phyloP scores from a whole-genome alignment of 306 rosid species.

The Cucurbita maxima region DNA sequence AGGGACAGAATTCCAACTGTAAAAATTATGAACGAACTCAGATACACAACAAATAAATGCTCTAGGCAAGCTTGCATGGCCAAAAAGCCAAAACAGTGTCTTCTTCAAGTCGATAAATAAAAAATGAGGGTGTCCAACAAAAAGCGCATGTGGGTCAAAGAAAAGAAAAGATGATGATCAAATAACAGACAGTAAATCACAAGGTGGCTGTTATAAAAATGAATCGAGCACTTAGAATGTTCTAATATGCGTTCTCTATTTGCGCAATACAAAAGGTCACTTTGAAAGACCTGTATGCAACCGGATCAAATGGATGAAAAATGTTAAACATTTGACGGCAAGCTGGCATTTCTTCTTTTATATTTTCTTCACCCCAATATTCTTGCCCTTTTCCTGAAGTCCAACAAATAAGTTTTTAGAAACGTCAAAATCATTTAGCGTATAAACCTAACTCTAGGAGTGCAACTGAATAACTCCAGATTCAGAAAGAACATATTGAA shows the following conservation, averaged over 20 bases:
- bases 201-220: neutral
- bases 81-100: neutral
- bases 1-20: neutral
- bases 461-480: neutral
- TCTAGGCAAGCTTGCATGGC: neutral
- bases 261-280: neutral
- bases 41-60: neutral
- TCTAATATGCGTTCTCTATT: neutral
- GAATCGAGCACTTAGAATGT: neutral
- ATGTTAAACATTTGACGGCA: slow-evolving; percentile 87
- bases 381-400: slow-evolving; percentile 67
- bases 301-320: slow-evolving; percentile 97
- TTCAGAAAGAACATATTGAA: neutral
- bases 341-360: slow-evolving; percentile 85
- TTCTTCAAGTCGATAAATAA: neutral
- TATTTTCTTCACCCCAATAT: slow-evolving; percentile 81
- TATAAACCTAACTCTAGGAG: neutral
- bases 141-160: neutral
- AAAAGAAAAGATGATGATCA: neutral
- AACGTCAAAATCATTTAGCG: slow-evolving; percentile 5
- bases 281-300: slow-evolving; percentile 71
- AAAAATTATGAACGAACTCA: neutral
- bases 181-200: neutral
- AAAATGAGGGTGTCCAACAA: neutral
- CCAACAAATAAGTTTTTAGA: neutral